phyloP scores from a whole-genome alignment of 208 protist genomes.

The Porcisia hertigi region DNA sequence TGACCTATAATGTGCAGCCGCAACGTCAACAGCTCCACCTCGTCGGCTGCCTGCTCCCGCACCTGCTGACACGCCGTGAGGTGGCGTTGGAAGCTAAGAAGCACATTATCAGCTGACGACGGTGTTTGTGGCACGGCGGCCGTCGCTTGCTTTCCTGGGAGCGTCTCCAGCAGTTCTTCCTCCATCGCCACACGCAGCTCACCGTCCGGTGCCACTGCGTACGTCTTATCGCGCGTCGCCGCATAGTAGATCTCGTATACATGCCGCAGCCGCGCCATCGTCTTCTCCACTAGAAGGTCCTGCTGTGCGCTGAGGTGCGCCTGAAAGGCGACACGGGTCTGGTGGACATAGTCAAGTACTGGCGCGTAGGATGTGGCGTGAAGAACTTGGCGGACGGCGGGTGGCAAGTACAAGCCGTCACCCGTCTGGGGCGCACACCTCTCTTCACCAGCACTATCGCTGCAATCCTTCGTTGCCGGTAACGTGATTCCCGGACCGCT shows the following conservation, averaged over 20 bases:
- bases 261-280: constrained; percentile 33
- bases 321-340: constrained; percentile 39
- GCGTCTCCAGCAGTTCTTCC: constrained; percentile 30
- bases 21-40: constrained; percentile 29
- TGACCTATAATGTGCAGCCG: constrained; percentile 47
- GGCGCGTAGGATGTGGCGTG: constrained; percentile 49
- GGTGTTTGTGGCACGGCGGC: background rate
- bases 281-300: constrained; percentile 27
- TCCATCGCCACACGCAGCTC: constrained; percentile 37
- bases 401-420: constrained; percentile 33
- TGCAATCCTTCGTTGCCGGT: background rate
- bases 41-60: constrained; percentile 31
- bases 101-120: constrained; percentile 4
- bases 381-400: constrained; percentile 49
- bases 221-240: constrained; percentile 24
- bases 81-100: constrained; percentile 35
- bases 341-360: constrained; percentile 49
- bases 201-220: constrained; percentile 27
- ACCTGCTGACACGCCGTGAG: constrained; percentile 34
- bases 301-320: constrained; percentile 36
- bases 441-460: constrained; percentile 3
- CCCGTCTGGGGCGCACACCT: background rate
- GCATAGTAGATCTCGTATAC: constrained; percentile 30
- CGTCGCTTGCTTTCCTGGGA: background rate
- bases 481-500: constrained; percentile 1